Evolutionary conservation across 805 yeast genomes (phyloP), one percentile per base, ranked within the genome.

Genomic region (Saturnispora ahearnii): DNA sequence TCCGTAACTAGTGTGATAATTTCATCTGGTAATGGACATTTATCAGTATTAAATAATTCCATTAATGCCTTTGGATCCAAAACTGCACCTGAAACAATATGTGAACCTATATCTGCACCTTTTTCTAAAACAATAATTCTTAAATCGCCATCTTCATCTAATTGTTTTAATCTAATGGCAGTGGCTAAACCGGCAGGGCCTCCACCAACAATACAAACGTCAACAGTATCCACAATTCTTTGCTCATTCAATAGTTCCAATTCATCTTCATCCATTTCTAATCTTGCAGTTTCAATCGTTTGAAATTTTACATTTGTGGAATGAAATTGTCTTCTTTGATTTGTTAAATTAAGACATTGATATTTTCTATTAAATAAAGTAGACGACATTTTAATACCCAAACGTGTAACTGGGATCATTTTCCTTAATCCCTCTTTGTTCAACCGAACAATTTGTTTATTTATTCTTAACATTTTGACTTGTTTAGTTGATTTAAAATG

Each of bases 141-240:
- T 45, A 88, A 68, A 24, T 69, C 69, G 48, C 74, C 70, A 24
- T 69, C 69, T 48, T 74, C 70, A 61, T 90, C 96, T 33, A 91
- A 68, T 63, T 90, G 96, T 65, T 93, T 93, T 53, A 88, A 71
- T 57, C 78, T 76, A 54, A 93, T 93, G 11, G 98, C 98, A 2
- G 99, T 84, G 1, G 96, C 90, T 46, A 93, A 71, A 3, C 99
- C 99, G 1, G 98, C 95, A 6, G 98, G 98, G 0, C 99, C 99
- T 33, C 95, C 98, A 41, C 99, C 99, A 2, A 93, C 96, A 46
- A 93, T 88, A 60, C 95, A 86, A 22, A 93, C 96, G 65, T 93
- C 99, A 12, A 87, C 96, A 31, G 79, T 77, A 61, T 93, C 99
- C 12, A 74, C 77, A 5, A 86, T 95, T 50, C 98, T 73, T 54